Evolutionary conservation across 2,329 filamentous ascomycete species (phyloP), one percentile per base, ranked within the genome.

Genomic region (Acarospora socialis): DNA sequence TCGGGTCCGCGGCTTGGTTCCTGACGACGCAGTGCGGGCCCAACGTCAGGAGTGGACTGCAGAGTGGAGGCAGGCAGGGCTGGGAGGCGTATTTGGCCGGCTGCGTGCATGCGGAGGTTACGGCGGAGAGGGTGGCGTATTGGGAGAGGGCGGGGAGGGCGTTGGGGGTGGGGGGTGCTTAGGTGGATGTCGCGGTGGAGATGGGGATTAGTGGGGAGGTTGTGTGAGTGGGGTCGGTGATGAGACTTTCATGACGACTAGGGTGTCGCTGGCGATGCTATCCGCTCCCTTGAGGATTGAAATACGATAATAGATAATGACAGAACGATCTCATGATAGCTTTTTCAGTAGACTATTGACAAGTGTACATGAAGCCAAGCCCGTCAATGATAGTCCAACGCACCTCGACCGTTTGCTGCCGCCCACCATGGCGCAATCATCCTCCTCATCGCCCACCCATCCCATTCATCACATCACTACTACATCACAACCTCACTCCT

Each of bases 1-100:
- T 75, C 46, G 72, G 59, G 0, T 66, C 60, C 9, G 73, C 64
- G 2, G 66, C 69, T 5, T 78, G 74, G 74, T 78, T 68, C 45
- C 46, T 75, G 30, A 62, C 50, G 8, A 66, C 59, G 1, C 58
- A 74, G 47, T 78, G 73, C 46, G 46, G 42, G 1, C 43, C 46
- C 1, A 49, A 44, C n/a, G 55, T 68, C 16, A 52, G 61, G 32
- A 23, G 45, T 3, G 58, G 51, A 3, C 46, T 77, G 32, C 54
- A 56, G 32, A 45, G 45, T n/a, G 67, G 63, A 0, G 59, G 56
- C 0, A 45, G 62, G 43, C 52, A 48, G 0, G 71, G 68, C 0
- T 77, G 63, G 57, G 39, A 57, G 35, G 51, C 46, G 14, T 77
- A 73, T 50, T 50, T 77, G 38, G 61, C 47, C 3, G 42, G 47